Evolutionary conservation across 306 rosid species (phyloP), one percentile per base, ranked within the genome.

Genomic region (Gastrolobium villosum): DNA sequence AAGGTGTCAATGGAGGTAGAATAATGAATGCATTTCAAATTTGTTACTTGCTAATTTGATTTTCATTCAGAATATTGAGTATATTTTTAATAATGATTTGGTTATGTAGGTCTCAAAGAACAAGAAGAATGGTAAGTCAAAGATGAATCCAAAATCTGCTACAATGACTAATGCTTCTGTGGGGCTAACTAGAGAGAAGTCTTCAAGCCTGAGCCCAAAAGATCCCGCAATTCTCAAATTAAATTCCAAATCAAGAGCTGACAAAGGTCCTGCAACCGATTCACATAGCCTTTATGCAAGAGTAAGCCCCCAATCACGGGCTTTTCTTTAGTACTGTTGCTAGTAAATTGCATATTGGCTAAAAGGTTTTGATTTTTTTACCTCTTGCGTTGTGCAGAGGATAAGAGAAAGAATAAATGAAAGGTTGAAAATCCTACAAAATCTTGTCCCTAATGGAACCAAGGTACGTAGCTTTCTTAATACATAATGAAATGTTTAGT

Each of bases 381-480:
- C n/a, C 11, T 34, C 30, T 54, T 65, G 30, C 52, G 20, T 87
- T 34, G 57, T 72, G 69, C 85, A 93, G 98, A 91, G 65, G 81
- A 85, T 97, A 89, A 93, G 98, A 79, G 90, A 88, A 71, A 89
- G 94, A 81, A 93, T 90, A 74, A 93, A 90, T 60, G 96, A 89
- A 84, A 90, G 94, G 82, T 75, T 93, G 78, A 88, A 56, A 85
- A 86, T 88, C 69, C 79, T 91, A 20, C 96, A 93, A 79, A 88
- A 30, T 65, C 88, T 91, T 56, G 92, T 93, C 85, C 98, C 98
- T 8, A 89, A 81, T 73, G 98, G 98, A 88, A 91, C 97, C 11
- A 93, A 91, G 90, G 96, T 87, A 20, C 26, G 26, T 20, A 82
- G 49, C 53, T 43, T 65, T 39, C 54, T 68, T 55, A 46, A 34